These are phyloP conservation scores for Boletus sp. DNA, from an alignment of 768 basidiomycete species.

Conservation along the genomic window DNA sequence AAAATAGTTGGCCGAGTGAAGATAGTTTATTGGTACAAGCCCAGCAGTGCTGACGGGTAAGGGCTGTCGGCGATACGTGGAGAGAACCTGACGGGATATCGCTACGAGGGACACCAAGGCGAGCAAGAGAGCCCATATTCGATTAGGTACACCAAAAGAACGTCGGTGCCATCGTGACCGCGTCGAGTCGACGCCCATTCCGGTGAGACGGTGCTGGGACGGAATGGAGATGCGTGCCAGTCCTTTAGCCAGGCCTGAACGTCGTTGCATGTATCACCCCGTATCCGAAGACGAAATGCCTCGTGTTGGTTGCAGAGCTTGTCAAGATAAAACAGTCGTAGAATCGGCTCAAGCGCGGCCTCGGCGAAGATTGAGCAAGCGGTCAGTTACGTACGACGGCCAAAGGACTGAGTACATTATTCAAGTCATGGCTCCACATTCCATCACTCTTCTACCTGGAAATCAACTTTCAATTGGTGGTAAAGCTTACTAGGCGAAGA, in stretches of 20 bases:
- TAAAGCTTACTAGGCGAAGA: too few relatives aligned
- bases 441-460: too few relatives aligned
- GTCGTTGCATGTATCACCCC: conserved; percentile 57
- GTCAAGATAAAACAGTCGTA: conserved; percentile 2
- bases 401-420: not conserved
- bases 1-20: conserved; percentile 50
- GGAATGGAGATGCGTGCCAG: conserved; percentile 56
- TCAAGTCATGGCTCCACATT: not conserved
- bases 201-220: conserved; percentile 36
- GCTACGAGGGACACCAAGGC: conserved; percentile 52
- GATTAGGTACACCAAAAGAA: conserved; percentile 59
- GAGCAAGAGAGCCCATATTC: conserved; percentile 63
- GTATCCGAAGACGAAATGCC: not conserved
- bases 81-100: conserved; percentile 55
- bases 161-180: conserved; percentile 54
- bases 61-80: conserved; percentile 31
- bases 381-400: not conserved
- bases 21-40: conserved; percentile 75
- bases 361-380: not conserved
- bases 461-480: not conserved
- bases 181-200: conserved; percentile 46
- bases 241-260: conserved; percentile 42
- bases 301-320: not conserved
- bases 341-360: conserved; percentile 2
- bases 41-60: conserved; percentile 36